phyloP scores from a whole-genome alignment of 345 rosid species.

The Boechera divaricarpa region DNA sequence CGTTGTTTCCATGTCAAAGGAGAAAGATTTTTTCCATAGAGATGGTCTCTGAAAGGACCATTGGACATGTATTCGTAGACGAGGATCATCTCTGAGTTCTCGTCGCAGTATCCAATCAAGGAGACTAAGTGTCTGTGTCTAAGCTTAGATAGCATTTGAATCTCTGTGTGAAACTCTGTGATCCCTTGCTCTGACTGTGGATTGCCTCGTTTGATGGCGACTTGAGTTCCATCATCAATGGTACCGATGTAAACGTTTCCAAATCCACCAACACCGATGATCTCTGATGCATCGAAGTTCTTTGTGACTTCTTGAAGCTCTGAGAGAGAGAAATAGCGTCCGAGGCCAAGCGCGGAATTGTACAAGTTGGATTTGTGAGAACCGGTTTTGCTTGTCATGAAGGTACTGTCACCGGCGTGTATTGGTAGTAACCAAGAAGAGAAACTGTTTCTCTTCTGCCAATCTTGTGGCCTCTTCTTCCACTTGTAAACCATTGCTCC shows the following conservation, averaged over 20 bases:
- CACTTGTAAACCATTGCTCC: slow-evolving; percentile 79
- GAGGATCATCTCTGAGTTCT: slow-evolving; percentile 76
- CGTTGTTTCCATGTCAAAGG: slow-evolving; percentile 76
- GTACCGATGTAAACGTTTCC: slow-evolving; percentile 72
- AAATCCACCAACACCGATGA: slow-evolving; percentile 81
- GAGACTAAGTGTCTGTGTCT: slow-evolving; percentile 87
- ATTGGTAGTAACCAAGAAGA: slow-evolving; percentile 84
- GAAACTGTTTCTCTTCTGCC: slow-evolving; percentile 79
- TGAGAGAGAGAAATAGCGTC: slow-evolving; percentile 63
- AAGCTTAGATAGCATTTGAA: slow-evolving; percentile 81
- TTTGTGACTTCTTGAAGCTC: slow-evolving; percentile 81
- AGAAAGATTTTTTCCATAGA: slow-evolving; percentile 59
- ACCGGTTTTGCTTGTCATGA: slow-evolving; percentile 61
- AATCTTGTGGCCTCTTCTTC: slow-evolving; percentile 80
- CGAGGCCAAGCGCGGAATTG: slow-evolving; percentile 59
- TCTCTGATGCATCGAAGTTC: slow-evolving; percentile 58
- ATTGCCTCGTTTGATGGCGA: slow-evolving; percentile 82
- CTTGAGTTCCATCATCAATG: slow-evolving; percentile 69
- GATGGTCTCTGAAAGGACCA: slow-evolving; percentile 77
- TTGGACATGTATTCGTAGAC: slow-evolving; percentile 84
- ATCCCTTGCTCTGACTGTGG: slow-evolving; percentile 87
- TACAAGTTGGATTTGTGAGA: slow-evolving; percentile 57
- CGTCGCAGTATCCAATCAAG: slow-evolving; percentile 78
- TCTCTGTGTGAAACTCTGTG: slow-evolving; percentile 80
- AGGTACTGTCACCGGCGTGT: slow-evolving; percentile 61